Evolutionary conservation across 176 grass and related monocot genomes (phyloP).

Genomic region (Oryza meyeriana): DNA sequence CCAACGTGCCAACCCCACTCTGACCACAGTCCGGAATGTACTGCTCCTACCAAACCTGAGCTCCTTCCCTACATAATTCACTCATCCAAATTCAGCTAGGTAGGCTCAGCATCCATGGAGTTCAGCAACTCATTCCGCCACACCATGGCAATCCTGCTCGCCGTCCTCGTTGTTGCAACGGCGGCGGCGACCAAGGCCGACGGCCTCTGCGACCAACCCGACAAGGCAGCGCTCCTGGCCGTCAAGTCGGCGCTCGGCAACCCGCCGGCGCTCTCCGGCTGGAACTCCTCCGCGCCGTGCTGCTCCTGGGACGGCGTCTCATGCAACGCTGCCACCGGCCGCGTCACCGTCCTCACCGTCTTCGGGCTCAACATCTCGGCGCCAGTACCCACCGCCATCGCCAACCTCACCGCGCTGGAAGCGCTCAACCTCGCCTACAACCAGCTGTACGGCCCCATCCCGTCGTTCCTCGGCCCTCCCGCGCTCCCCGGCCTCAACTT

Average conservation of each 20-base stretch:
- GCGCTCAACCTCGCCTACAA: slow-evolving; percentile 52
- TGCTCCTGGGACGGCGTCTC: slow-evolving; percentile 47
- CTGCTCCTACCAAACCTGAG: too few species aligned
- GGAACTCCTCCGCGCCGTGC: slow-evolving; percentile 42
- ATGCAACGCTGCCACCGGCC: slow-evolving; percentile 44
- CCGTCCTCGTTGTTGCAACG: slow-evolving; percentile 2
- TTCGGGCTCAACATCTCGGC: slow-evolving; percentile 46
- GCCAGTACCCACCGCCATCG: slow-evolving; percentile 34
- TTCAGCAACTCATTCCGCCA: background rate
- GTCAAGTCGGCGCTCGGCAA: slow-evolving; percentile 42
- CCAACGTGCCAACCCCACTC: background rate
- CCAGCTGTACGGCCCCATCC: slow-evolving; percentile 37
- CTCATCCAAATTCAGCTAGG: too few species aligned
- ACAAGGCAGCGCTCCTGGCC: slow-evolving; percentile 33
- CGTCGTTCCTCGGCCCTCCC: slow-evolving; percentile 32
- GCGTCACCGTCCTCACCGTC: slow-evolving; percentile 34
- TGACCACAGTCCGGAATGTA: background rate
- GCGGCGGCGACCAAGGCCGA: background rate
- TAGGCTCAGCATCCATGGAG: background rate
- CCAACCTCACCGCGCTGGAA: slow-evolving; percentile 45
- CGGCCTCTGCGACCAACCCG: slow-evolving; percentile 39
- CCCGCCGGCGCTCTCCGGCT: slow-evolving; percentile 36
- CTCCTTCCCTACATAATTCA: too few species aligned
- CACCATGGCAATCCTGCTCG: background rate
- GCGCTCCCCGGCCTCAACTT: slow-evolving; percentile 38